These are phyloP conservation scores for Talaromyces sp. DNA, from an alignment of 2,329 filamentous ascomycete species.

Conservation along the genomic window DNA sequence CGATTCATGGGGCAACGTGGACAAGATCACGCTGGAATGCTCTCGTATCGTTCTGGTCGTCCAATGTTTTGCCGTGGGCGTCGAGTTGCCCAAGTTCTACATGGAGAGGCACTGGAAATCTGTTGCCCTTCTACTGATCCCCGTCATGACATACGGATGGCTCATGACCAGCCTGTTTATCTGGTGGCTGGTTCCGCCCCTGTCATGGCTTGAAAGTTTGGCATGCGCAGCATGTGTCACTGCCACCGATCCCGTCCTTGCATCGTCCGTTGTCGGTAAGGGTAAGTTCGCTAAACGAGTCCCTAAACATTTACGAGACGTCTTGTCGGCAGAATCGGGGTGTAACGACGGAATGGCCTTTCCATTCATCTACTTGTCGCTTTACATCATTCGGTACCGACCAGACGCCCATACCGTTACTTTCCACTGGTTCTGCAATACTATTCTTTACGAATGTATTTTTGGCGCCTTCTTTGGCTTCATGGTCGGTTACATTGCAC, in stretches of 20 bases:
- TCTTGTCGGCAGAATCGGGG: constrained; percentile 92
- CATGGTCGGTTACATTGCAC: constrained; percentile 77
- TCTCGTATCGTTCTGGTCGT: constrained; percentile 68
- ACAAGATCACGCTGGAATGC: constrained; percentile 64
- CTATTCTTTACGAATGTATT: constrained; percentile 90
- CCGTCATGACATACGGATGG: constrained; percentile 94
- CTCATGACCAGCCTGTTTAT: constrained; percentile 82
- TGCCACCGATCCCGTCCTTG: constrained; percentile 92
- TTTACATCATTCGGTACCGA: constrained; percentile 83
- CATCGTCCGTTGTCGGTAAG: constrained; percentile 96
- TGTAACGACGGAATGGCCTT: constrained; percentile 99
- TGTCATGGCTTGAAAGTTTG: constrained; percentile 87
- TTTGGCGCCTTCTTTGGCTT: constrained; percentile 90
- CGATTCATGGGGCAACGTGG: constrained; percentile 58
- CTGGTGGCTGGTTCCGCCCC: constrained; percentile 76
- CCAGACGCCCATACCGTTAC: constrained; percentile 63
- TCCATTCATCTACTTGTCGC: constrained; percentile 87
- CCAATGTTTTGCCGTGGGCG: constrained; percentile 68
- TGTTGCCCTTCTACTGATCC: constrained; percentile 78
- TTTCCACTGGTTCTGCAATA: constrained; percentile 83
- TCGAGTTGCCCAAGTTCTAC: constrained; percentile 67
- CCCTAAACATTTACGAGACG: constrained; percentile 91
- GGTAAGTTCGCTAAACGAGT: constrained; percentile 98
- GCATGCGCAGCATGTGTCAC: constrained; percentile 89
- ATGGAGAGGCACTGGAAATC: constrained; percentile 98